Evolutionary conservation across 2,329 filamentous ascomycete genomes (phyloP), one percentile per base, ranked within the genome.

Genomic region (Venturiaceae sp.): DNA sequence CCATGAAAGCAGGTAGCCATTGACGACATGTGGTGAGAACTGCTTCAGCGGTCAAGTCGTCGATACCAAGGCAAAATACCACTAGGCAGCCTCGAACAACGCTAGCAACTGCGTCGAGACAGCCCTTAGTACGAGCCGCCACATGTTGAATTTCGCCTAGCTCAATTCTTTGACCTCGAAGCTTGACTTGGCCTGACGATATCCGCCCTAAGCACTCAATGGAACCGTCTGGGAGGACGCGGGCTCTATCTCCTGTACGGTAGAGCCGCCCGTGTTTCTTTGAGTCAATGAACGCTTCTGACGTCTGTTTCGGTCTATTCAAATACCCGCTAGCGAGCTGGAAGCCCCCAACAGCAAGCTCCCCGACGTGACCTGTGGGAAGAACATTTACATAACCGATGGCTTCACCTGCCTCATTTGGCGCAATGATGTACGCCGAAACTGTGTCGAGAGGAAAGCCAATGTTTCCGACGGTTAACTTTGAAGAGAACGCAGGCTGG

Each of bases 181-280:
- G 77, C 71, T 96, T 96, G 55, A 96, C 85, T 69, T 96, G 92
- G 0, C 89, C 90, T 54, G 83, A 83, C 2, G 82, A 81, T 13
- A 96, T 85, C 11, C 92, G 85, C 0, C 92, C 92, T 34, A 92
- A 78, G 66, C 89, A 95, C 68, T 95, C 88, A n/a, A 96, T 77
- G 0, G 79, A 82, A 0, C 90, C 89, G 60, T 87, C 78, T 0
- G 77, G 64, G 1, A 80, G 78, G 53, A 95, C 78, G 23, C 82
- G 80, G 4, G 88, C 92, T 67, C 87, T 90, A 71, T 96, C 92
- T 0, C 91, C 91, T 0, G 91, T 96, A 32, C 88, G 81, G 70
- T 96, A 96, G 0, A 95, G 74, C 3, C 79, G 77, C 3, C 89
- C 91, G 67, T 84, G 85, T 59, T 73, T 64, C 0, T 77, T 73